A percentile compares a stretch with the other conserved stretches of the same genome.
phyloP scores from a whole-genome alignment of 2,329 filamentous ascomycete genomes.

The Penicillium vulpinum region DNA sequence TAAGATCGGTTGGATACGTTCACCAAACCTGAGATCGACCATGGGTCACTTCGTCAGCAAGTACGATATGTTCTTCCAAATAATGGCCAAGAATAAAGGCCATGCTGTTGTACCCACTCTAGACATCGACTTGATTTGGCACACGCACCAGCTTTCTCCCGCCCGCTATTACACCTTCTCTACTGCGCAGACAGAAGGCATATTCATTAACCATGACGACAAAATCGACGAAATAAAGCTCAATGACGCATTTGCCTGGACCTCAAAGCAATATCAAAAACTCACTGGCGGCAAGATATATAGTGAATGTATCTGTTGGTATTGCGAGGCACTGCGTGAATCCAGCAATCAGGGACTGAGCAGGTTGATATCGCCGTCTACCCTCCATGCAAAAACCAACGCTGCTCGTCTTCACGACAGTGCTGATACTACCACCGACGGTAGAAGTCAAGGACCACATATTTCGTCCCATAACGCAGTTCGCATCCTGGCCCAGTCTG shows the following conservation, averaged over 20 bases:
- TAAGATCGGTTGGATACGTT: slow-evolving; percentile 75
- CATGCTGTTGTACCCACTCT: slow-evolving; percentile 39
- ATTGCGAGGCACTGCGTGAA: slow-evolving; percentile 4
- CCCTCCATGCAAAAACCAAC: not conserved
- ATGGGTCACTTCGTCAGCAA: slow-evolving; percentile 64
- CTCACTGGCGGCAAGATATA: slow-evolving; percentile 64
- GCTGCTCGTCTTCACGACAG: not conserved
- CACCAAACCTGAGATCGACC: slow-evolving; percentile 62
- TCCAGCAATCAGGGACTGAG: not conserved
- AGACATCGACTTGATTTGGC: slow-evolving; percentile 48
- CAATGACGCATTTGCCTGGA: slow-evolving; percentile 67
- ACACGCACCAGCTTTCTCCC: slow-evolving; percentile 75
- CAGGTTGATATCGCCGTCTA: not conserved
- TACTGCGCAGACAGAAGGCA: slow-evolving; percentile 41
- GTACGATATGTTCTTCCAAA: slow-evolving; percentile 48
- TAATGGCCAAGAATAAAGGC: slow-evolving; percentile 40
- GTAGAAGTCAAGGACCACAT: not conserved
- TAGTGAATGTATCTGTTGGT: slow-evolving; percentile 78
- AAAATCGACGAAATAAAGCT: slow-evolving; percentile 71
- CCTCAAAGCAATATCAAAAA: slow-evolving; percentile 66
- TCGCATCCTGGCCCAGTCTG: not conserved
- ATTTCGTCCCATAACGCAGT: slow-evolving; percentile 7
- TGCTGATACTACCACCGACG: not conserved
- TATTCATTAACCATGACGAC: slow-evolving; percentile 78
- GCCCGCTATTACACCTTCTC: slow-evolving; percentile 62